phyloP scores from a whole-genome alignment of 768 basidiomycete genomes.

The Mycena maculata region DNA sequence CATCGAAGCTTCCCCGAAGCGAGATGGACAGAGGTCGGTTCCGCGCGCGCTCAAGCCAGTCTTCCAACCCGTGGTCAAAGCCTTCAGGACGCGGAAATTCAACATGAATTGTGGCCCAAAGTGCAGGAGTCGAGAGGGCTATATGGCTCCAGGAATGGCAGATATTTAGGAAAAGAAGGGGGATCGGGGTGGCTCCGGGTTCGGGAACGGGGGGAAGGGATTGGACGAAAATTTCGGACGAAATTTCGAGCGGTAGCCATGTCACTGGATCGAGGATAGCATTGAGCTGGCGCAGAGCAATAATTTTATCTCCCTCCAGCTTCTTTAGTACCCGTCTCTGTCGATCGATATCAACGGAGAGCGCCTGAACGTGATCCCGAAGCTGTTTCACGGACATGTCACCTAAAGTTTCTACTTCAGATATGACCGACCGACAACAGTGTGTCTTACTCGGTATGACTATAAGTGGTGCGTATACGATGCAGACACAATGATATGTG shows the following conservation, averaged over 20 bases:
- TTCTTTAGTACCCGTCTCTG: too few relatives aligned
- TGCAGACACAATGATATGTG: too few relatives aligned
- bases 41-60: not conserved
- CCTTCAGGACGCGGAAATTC: not conserved
- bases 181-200: not conserved
- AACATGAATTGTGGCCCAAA: not conserved
- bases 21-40: not conserved
- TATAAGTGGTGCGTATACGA: too few relatives aligned
- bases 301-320: not conserved
- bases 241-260: not conserved
- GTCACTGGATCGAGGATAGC: not conserved
- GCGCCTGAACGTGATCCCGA: too few relatives aligned
- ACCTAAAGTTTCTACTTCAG: too few relatives aligned
- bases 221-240: not conserved
- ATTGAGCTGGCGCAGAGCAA: not conserved
- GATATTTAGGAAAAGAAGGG: not conserved
- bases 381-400: too few relatives aligned
- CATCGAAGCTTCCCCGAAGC: not conserved
- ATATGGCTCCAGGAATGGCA: not conserved
- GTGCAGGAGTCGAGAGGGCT: not conserved
- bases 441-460: too few relatives aligned
- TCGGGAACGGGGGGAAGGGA: not conserved
- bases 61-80: not conserved
- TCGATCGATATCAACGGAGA: too few relatives aligned
- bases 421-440: too few relatives aligned